phyloP scores from a whole-genome alignment of 371 early-diverging fungal genomes.

The Haplosporangium sp. region DNA sequence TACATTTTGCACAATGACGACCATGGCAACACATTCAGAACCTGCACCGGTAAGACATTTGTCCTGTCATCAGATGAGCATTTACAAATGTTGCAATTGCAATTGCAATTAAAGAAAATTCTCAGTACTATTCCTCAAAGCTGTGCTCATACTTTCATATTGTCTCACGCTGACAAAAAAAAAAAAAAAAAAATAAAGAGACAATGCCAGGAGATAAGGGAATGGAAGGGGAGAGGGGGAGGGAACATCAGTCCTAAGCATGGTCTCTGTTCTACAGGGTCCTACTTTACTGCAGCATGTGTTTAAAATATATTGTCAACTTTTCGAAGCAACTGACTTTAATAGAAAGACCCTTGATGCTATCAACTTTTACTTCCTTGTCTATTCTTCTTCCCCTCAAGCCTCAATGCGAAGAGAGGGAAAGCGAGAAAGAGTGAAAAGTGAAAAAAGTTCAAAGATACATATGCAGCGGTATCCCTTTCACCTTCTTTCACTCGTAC shows the following conservation, averaged over 20 bases:
- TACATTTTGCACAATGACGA: constrained; percentile 3
- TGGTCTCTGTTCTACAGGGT: too few species aligned
- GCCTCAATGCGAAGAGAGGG: not conserved
- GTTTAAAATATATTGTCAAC: too few species aligned
- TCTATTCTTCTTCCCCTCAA: too few species aligned
- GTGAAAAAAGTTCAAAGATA: not conserved
- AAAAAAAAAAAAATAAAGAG: too few species aligned
- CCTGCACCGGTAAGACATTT: constrained; percentile 12
- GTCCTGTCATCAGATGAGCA: not conserved
- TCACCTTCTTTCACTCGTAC: not conserved
- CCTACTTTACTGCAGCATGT: too few species aligned
- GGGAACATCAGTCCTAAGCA: too few species aligned
- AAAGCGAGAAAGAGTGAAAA: not conserved
- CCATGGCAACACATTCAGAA: constrained; percentile 10
- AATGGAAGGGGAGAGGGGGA: too few species aligned
- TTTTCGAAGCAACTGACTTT: too few species aligned
- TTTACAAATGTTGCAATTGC: not conserved
- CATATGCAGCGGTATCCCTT: not conserved
- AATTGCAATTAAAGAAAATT: not conserved
- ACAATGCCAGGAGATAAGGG: too few species aligned
- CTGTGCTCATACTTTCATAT: not conserved
- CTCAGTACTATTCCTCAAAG: not conserved
- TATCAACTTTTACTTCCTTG: too few species aligned
- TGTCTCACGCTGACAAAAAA: not conserved
- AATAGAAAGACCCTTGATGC: too few species aligned